A percentile compares a stretch with the other conserved stretches of the same genome.
These are phyloP conservation scores for Scheffersomyces segobiensis DNA, from an alignment of 1,139 yeast species.

Conservation along the genomic window DNA sequence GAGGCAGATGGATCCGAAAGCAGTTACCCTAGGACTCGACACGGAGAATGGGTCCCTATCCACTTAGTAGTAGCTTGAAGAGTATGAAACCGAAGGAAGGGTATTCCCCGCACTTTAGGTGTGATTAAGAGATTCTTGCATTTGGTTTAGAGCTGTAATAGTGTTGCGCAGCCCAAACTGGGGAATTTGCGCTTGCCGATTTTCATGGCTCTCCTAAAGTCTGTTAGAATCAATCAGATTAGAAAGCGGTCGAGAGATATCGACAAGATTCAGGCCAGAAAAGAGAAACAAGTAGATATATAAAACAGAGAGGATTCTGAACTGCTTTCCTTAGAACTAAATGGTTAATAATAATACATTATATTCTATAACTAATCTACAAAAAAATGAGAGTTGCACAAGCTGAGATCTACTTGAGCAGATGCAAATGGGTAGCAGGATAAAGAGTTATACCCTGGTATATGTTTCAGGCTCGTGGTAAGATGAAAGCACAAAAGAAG, in stretches of 20 bases:
- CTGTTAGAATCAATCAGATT: no score
- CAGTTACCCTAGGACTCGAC: neutral
- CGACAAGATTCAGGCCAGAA: neutral
- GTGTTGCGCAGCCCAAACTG: no score
- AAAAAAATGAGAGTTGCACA: neutral
- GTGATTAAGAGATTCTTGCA: no score
- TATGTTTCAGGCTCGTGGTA: neutral
- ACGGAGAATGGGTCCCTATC: neutral
- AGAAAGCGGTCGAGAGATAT: neutral
- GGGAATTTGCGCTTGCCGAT: no score
- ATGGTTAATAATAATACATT: neutral
- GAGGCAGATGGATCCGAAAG: neutral
- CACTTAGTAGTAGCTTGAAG: neutral
- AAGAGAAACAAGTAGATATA: neutral
- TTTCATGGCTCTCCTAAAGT: no score
- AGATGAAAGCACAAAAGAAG: slow-evolving; percentile 10
- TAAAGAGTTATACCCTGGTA: neutral
- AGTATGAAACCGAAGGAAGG: no score
- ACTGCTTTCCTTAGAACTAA: neutral
- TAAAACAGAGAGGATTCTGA: neutral
- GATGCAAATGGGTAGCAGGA: neutral
- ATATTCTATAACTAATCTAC: neutral
- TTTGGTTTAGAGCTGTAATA: no score
- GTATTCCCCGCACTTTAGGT: no score
- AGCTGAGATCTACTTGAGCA: neutral